Evolutionary conservation across 2,329 filamentous ascomycete genomes (phyloP), one percentile per base, ranked within the genome.

Genomic region (Elsinoe australis): DNA sequence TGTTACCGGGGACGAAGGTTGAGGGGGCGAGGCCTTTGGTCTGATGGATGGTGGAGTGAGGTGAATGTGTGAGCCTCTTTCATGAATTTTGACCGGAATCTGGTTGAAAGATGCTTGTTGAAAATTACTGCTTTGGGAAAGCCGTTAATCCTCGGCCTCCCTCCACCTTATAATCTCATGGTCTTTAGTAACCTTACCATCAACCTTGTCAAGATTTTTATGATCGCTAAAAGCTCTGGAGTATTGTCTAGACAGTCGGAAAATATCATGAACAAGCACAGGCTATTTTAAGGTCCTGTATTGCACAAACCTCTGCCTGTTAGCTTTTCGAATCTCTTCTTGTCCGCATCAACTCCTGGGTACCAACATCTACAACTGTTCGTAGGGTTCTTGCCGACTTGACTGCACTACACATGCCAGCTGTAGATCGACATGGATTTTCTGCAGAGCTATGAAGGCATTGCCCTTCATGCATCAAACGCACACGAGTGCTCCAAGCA

Each of bases 1-100:
- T 73, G 70, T 56, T 72, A 17, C 69, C 67, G 2, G 60, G 63
- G 48, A 45, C 59, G 41, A 54, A 58, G 14, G 59, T 59, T 18
- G 55, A 57, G 31, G 39, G 3, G 14, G 39, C 39, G 1, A 32
- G 17, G 10, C 39, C 39, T 10, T 24, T 44, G 8, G 26, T 44
- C 4, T 44, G 28, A 24, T 12, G 18, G 10, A 41, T 22, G 19
- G 12, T 9, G 19, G 26, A 12, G 26, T n/a, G n/a, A n/a, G n/a
- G n/a, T n/a, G n/a, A n/a, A n/a, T n/a, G n/a, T n/a, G n/a, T n/a
- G n/a, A n/a, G n/a, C n/a, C n/a, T n/a, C n/a, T n/a, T n/a, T n/a
- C n/a, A n/a, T n/a, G n/a, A n/a, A n/a, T n/a, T n/a, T n/a, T n/a
- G n/a, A n/a, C n/a, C n/a, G n/a, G n/a, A 6, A 6, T 6, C 12